Base-by-base conservation (phyloP, 148 eudicot species). In the Rheum nobile region DNA sequence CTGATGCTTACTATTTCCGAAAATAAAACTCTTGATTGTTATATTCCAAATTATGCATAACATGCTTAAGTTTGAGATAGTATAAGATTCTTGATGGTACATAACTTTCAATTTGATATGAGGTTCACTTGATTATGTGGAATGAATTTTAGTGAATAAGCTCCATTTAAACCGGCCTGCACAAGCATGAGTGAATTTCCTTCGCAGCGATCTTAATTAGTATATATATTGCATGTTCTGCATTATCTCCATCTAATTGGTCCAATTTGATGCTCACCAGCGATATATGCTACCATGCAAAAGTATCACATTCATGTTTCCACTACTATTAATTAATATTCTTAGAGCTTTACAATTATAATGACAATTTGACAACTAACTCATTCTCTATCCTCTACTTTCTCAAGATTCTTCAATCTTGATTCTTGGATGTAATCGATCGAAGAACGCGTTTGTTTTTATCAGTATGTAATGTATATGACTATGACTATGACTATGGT, bases 221-320 rank as follows among this genome's bases (percentile, higher is more conserved):
- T 52, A 52, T 52, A 52, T 21, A 13, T n/a, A n/a, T n/a, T n/a
- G n/a, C n/a, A n/a, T n/a, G 21, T 52, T 52, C 59, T 52, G n/a
- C 59, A 52, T 52, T 52, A 52, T 19, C 59, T 13, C 26, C 59
- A 52, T 6, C 59, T 21, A 52, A 52, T 52, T 52, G 59, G 59
- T 52, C 59, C 59, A 52, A n/a, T 19, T 52, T 52, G 28, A 52
- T 21, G 55, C 22, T 48, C 17, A 50, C 8, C 24, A 4, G 41
- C 41, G 41, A n/a, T n/a, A n/a, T n/a, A 43, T 11, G 13, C 13
- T 43, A 43, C 13, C 16, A 13, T 43, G 2, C 47, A 24, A 26
- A 8, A 57, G 31, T 57, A 57, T 57, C 65, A 57, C 65, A 57
- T 57, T 57, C 65, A 26, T 57, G 65, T 57, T 57, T 57, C 65